phyloP scores from a whole-genome alignment of 2,329 filamentous ascomycete genomes.

The Calonectria naviculata region DNA sequence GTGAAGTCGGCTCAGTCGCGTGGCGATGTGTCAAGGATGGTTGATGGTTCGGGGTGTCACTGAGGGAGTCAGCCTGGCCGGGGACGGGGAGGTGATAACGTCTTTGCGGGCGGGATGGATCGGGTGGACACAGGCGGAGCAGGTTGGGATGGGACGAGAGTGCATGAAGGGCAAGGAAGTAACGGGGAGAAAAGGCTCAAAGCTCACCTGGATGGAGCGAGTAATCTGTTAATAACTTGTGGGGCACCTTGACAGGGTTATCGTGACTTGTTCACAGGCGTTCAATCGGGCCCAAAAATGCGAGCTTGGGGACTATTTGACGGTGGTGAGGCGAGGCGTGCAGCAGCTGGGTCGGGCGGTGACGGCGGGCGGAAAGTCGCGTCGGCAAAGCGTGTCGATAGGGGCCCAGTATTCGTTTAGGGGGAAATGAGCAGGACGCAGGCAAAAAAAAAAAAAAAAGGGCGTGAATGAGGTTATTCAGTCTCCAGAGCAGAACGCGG shows the following conservation, averaged over 20 bases:
- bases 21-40: slow-evolving; percentile 17
- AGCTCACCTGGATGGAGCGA: slow-evolving; percentile 40
- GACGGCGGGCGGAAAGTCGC: slow-evolving; percentile 27
- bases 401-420: neutral
- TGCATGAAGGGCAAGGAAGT: slow-evolving; percentile 39
- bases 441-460: neutral
- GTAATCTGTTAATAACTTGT: slow-evolving; percentile 38
- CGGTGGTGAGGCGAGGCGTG: slow-evolving; percentile 27
- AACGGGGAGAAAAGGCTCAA: slow-evolving; percentile 31
- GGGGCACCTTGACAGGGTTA: slow-evolving; percentile 41
- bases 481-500: slow-evolving; percentile 11
- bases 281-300: slow-evolving; percentile 35
- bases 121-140: slow-evolving; percentile 36
- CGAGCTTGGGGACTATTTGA: slow-evolving; percentile 27
- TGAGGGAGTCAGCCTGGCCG: slow-evolving; percentile 28
- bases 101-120: slow-evolving; percentile 32
- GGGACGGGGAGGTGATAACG: slow-evolving; percentile 35
- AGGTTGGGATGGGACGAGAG: slow-evolving; percentile 35
- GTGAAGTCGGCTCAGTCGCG: slow-evolving; percentile 29
- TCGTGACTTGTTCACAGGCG: slow-evolving; percentile 36
- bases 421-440: neutral
- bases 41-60: slow-evolving; percentile 7
- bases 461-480: neutral
- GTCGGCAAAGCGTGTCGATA: slow-evolving; percentile 22
- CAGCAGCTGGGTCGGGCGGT: slow-evolving; percentile 32